phyloP scores from a whole-genome alignment of 768 basidiomycete species.

The Termitomyces bulborhizus region DNA sequence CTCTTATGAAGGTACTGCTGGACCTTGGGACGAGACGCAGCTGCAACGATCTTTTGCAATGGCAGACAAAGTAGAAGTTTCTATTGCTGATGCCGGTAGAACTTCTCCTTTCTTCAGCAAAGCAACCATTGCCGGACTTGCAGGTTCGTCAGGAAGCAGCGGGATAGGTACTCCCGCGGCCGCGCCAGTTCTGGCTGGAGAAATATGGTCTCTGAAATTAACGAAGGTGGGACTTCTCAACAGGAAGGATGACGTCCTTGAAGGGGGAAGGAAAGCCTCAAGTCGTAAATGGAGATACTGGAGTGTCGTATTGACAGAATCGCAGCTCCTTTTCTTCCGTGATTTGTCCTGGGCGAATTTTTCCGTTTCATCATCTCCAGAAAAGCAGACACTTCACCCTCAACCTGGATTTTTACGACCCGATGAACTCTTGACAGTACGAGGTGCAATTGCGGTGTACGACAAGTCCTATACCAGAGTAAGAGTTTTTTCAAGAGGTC shows the following conservation, averaged over 20 bases:
- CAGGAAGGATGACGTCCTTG: constrained; percentile 74
- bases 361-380: constrained; percentile 32
- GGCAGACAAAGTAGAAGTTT: constrained; percentile 54
- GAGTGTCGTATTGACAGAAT: constrained; percentile 81
- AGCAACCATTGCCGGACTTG: constrained; percentile 27
- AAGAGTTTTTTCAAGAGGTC: constrained; percentile 10
- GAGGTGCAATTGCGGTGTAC: constrained; percentile 71
- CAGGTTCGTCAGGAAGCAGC: constrained; percentile 19
- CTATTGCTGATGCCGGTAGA: constrained; percentile 30
- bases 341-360: constrained; percentile 52
- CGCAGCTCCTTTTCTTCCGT: constrained; percentile 88
- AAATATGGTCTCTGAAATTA: constrained; percentile 52
- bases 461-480: constrained; percentile 80
- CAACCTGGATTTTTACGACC: constrained; percentile 53
- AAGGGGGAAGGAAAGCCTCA: constrained; percentile 68
- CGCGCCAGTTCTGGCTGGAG: constrained; percentile 20
- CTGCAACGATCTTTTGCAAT: constrained; percentile 59
- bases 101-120: constrained; percentile 28
- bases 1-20: constrained; percentile 56
- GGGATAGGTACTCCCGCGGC: constrained; percentile 8
- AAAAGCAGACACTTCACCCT: constrained; percentile 30
- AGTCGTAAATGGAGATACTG: constrained; percentile 87
- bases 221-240: constrained; percentile 77
- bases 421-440: constrained; percentile 80
- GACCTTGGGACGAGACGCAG: constrained; percentile 62